Evolutionary conservation across 2,329 filamentous ascomycete genomes (phyloP).

Genomic region (Penicillium griseofulvum): DNA sequence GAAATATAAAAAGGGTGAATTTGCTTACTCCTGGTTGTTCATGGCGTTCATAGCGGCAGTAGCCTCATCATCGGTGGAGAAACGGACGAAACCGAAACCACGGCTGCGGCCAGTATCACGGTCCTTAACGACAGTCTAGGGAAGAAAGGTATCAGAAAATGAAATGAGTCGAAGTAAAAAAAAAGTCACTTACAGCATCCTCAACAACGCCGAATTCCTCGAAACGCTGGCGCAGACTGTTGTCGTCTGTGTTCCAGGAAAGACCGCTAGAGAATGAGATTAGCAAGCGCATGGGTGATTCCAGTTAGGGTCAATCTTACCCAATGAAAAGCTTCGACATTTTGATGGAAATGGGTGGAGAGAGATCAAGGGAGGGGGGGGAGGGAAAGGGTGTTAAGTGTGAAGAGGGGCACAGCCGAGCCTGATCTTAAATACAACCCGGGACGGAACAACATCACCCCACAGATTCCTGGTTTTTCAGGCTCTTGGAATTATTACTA

Average conservation of each 20-base stretch:
- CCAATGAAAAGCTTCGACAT: conserved; percentile 14
- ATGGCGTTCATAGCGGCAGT: conserved; percentile 7
- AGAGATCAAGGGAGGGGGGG: neutral
- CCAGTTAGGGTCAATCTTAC: neutral
- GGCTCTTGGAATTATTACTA: neutral
- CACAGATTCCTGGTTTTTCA: conserved; percentile 10
- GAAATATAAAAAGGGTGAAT: neutral
- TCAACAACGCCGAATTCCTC: conserved; percentile 11
- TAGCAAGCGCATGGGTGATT: neutral
- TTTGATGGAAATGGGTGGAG: conserved; percentile 5
- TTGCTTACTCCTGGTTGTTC: conserved; percentile 11
- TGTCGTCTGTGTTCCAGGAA: conserved; percentile 12
- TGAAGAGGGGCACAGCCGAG: conserved; percentile 12
- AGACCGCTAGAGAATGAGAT: conserved; percentile 7
- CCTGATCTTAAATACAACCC: conserved; percentile 10
- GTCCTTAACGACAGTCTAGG: conserved; percentile 12
- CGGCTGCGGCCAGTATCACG: conserved; percentile 13
- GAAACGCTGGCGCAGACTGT: conserved; percentile 9
- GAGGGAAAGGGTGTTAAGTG: conserved; percentile 1
- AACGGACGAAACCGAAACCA: conserved; percentile 14
- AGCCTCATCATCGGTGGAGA: conserved; percentile 8
- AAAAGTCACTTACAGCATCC: conserved; percentile 9
- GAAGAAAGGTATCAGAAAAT: neutral
- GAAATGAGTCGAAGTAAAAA: neutral
- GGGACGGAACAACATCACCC: conserved; percentile 11